Conservation (phyloP, 345 rosid genomes). For the Populus nigra region DNA sequence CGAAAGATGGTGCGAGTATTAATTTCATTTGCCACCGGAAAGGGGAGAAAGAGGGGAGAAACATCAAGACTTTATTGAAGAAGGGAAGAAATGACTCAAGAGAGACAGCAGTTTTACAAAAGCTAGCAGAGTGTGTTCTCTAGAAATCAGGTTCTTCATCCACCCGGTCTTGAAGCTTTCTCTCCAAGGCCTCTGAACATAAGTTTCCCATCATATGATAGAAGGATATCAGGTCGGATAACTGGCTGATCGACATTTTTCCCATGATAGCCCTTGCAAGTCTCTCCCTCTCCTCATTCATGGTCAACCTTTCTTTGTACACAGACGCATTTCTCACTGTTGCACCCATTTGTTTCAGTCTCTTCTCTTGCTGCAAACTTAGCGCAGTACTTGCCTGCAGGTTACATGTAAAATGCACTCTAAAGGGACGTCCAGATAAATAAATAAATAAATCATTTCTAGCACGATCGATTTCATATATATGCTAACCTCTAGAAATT, state of each 20-base stretch:
- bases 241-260: conserved; percentile 23
- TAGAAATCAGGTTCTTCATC: conserved; percentile 5
- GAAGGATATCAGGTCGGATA: conserved; percentile 30
- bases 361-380: conserved; percentile 34
- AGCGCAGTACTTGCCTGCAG: conserved; percentile 28
- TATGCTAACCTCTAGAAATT: conserved; percentile 23
- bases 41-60: neutral
- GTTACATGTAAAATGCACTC: too few species aligned
- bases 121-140: too few species aligned
- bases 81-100: neutral
- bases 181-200: conserved; percentile 26
- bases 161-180: conserved; percentile 21
- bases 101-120: neutral
- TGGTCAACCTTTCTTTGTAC: conserved; percentile 17
- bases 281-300: conserved; percentile 31
- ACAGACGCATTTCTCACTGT: conserved; percentile 28
- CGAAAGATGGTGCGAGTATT: too few species aligned
- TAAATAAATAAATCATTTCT: too few species aligned
- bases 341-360: conserved; percentile 37
- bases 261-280: conserved; percentile 21
- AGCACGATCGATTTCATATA: neutral
- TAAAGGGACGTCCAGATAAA: neutral
- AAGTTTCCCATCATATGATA: conserved; percentile 29
- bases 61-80: neutral
- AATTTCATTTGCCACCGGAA: neutral